Base-by-base conservation (phyloP, 2,329 filamentous ascomycete genomes). In the Fusarium continuum region DNA sequence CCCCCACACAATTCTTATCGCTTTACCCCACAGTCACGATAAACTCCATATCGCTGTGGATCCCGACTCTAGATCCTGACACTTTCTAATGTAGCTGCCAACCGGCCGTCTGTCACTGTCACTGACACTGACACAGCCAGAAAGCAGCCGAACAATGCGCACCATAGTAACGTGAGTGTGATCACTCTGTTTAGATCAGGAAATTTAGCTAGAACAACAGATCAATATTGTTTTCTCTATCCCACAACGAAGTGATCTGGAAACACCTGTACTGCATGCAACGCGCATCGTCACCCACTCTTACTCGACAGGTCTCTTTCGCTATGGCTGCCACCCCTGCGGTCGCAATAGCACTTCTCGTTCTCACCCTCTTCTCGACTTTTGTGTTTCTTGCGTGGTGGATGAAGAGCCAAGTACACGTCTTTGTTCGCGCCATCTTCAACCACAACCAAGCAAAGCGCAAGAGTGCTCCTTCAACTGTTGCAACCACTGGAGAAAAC, bases 331-430 rank as follows among this genome's bases (percentile, higher is more conserved):
- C 69, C 25, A 68, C 47, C 13, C 73, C 75, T 9, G 67, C 73
- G 5, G 64, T 61, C 20, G 58, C 55, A 6, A 72, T 79, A 8
- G 76, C 74, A 20, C 57, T 77, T 39, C 47, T 77, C 5, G 35
- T 78, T 22, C 50, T 78, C 10, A 56, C 67, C 10, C 55, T 79
- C 23, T 63, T 76, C 43, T 35, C 64, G 7, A 47, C 76, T 25
- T 53, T 76, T 35, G 70, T 56, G 16, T 22, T 70, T 16, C 25
- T 79, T 23, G 61, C 55, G 39, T 78, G 70, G 66, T 71, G 71
- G 35, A 63, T 72, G 55, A 73, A 73, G 25, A 61, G 52, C 32
- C 55, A 68, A 32, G 57, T 79, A 41, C 62, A 70, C 35, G 56
- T 48, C 20, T 78, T 77, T 55, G 70, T 73, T 22, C 48, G 67